Evolutionary conservation across 1,284 basidiomycete genomes (phyloP), one percentile per base, ranked within the genome.

Genomic region (Singerocomus inundabilis): DNA sequence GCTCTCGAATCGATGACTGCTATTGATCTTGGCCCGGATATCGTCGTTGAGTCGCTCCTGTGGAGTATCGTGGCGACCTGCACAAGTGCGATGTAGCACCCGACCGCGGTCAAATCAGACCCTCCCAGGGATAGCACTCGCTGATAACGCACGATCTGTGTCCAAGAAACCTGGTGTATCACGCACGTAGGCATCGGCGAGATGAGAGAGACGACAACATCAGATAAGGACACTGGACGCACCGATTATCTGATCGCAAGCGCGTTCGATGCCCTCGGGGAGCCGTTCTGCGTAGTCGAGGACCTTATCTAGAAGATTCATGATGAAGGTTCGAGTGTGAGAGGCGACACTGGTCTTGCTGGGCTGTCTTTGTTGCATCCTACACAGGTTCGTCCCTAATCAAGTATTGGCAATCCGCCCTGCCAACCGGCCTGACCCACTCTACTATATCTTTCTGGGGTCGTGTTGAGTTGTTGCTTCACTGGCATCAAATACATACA

Each of bases 1-100:
- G 57, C 87, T 91, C 33, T 81, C 66, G 70, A 92, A 98, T 28
- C 93, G 81, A 72, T 98, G 94, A 15, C 75, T 70, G 4, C 81
- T 80, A 54, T 85, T 84, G 62, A 96, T 94, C 60, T 84, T 78
- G 46, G 79, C 74, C 18, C 85, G 74, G 54, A 85, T 75, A 31
- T 76, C 70, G 59, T 91, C 88, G n/a, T 79, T 65, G 31, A 74
- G 77, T 57, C 81, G 79, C 68, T 91, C 90, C 45, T 82, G 70
- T 0, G 83, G 80, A 30, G 72, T 83, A 64, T 95, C 90, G 65
- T 95, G 93, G 36, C 92, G 80, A 41, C 78, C 81, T 82, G 55
- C 1, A 33, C 13, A 48, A 24, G 7, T 28, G 29, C 26, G 32
- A 30, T 26, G 18, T 34, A 31, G 36, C 21, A 21, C 10, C 38